Percentiles rank a stretch among this genome's conserved stretches.
These are phyloP conservation scores for Talaromyces sp. DNA, from an alignment of 2,329 filamentous ascomycete species.

Conservation along the genomic window DNA sequence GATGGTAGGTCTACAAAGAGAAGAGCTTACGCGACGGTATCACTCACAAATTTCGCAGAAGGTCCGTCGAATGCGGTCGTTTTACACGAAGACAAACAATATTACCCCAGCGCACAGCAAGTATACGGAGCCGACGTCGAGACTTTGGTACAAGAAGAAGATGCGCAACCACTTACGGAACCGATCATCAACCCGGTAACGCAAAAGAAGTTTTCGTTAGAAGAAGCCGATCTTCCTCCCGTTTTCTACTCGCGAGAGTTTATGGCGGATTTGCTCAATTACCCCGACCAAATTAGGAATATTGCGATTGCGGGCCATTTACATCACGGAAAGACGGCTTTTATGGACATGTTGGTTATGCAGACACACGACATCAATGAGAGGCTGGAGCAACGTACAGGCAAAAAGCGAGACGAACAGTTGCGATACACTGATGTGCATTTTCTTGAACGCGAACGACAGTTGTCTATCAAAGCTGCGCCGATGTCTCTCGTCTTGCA, in stretches of 20 bases:
- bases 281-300: conserved; percentile 90
- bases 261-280: conserved; percentile 95
- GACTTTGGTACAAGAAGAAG: conserved; percentile 93
- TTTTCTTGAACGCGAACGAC: conserved; percentile 80
- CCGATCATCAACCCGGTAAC: conserved; percentile 92
- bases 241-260: conserved; percentile 86
- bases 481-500: conserved; percentile 93
- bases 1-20: conserved; percentile 58
- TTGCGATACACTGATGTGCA: conserved; percentile 93
- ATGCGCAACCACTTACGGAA: conserved; percentile 85
- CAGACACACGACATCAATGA: conserved; percentile 88
- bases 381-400: conserved; percentile 73
- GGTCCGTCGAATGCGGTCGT: conserved; percentile 95
- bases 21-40: conserved; percentile 21
- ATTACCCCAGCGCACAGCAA: conserved; percentile 96
- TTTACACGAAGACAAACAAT: conserved; percentile 98
- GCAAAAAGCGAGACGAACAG: conserved; percentile 80
- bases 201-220: conserved; percentile 92
- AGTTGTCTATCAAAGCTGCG: conserved; percentile 84
- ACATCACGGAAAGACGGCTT: conserved; percentile 95
- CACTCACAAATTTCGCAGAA: conserved; percentile 51
- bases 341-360: conserved; percentile 96
- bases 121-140: conserved; percentile 94
- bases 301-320: conserved; percentile 87
- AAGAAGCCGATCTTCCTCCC: conserved; percentile 84